These are phyloP conservation scores for Cyclotella kingstonii DNA, from an alignment of 108 stramenopile genomes.

Conservation along the genomic window DNA sequence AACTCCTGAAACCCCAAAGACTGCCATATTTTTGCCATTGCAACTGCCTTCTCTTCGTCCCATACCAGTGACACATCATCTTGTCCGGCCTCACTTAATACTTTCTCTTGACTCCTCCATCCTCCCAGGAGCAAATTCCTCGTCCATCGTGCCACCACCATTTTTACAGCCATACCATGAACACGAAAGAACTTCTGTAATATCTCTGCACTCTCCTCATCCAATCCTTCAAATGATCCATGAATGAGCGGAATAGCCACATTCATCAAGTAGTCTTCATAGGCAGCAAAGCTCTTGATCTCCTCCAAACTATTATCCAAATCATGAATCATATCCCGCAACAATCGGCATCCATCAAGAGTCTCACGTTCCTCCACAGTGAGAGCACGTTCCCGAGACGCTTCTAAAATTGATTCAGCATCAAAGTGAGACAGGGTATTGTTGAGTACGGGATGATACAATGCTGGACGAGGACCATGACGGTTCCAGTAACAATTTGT, in stretches of 20 bases:
- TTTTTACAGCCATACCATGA: constrained; percentile 75
- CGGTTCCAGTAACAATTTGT: constrained; percentile 51
- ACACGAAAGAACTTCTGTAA: constrained; percentile 70
- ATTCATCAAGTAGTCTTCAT: constrained; percentile 73
- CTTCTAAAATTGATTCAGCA: constrained; percentile 68
- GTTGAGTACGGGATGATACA: constrained; percentile 66
- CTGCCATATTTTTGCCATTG: constrained; percentile 18
- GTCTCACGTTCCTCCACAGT: constrained; percentile 84
- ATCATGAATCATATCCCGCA: constrained; percentile 85
- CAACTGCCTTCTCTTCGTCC: constrained; percentile 31
- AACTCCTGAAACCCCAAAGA: constrained; percentile 27
- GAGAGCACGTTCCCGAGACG: constrained; percentile 55
- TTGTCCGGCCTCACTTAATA: background rate
- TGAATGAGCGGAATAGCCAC: constrained; percentile 78
- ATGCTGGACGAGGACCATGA: constrained; percentile 54
- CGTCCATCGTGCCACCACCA: constrained; percentile 75
- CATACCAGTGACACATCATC: background rate
- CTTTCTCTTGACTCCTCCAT: constrained; percentile 9
- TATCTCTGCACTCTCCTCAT: constrained; percentile 71
- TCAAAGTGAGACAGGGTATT: constrained; percentile 81
- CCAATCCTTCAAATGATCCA: constrained; percentile 81
- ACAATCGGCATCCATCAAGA: constrained; percentile 78
- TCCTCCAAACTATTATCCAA: constrained; percentile 64
- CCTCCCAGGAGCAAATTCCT: constrained; percentile 64
- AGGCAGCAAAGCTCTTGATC: constrained; percentile 62